Evolutionary conservation across 148 eudicot species (phyloP), one percentile per base, ranked within the genome.

Genomic region (Fagopyrum tataricum): DNA sequence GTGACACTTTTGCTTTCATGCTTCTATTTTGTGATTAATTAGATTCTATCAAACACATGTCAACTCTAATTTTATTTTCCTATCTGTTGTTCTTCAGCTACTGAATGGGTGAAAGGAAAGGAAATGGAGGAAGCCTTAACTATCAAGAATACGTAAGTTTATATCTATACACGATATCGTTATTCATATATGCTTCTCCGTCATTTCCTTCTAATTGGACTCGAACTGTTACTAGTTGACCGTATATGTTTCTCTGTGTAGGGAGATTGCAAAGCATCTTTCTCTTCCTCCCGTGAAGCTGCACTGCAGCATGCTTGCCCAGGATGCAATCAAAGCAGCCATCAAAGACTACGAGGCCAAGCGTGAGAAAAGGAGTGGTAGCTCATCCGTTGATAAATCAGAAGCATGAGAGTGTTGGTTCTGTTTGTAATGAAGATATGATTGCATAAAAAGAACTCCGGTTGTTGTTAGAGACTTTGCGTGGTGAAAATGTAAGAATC

Each of bases 281-380:
- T 86, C 96, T 55, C 98, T 94, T 40, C 98, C 98, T 52, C 98
- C 98, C 0, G 97, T 91, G 75, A 94, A 94, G 48, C 87, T 94
- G 49, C 98, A 91, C 78, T 94, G 98, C 85, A 94, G 97, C 82
- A 94, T 94, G 98, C 96, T 94, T 17, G 98, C 98, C 1, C 97
- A 94, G 84, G 98, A 94, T 79, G 98, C 97, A n/a, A 89, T 94
- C 17, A 91, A 91, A 79, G 98, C 98, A 15, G 98, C 98, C 55
- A 85, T 88, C 23, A 91, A 89, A 75, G 96, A 94, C 80, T 94
- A 94, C 17, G 83, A 85, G 73, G 76, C 87, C 1, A 94, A 94
- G 81, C 87, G 81, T 61, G 75, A 80, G 23, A 91, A 91, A 69
- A 48, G 56, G 0, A 74, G 72, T 46, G 75, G 70, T n/a, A 46